Base-by-base conservation (phyloP, 108 stramenopile genomes). In the Parietichytrium sp. region DNA sequence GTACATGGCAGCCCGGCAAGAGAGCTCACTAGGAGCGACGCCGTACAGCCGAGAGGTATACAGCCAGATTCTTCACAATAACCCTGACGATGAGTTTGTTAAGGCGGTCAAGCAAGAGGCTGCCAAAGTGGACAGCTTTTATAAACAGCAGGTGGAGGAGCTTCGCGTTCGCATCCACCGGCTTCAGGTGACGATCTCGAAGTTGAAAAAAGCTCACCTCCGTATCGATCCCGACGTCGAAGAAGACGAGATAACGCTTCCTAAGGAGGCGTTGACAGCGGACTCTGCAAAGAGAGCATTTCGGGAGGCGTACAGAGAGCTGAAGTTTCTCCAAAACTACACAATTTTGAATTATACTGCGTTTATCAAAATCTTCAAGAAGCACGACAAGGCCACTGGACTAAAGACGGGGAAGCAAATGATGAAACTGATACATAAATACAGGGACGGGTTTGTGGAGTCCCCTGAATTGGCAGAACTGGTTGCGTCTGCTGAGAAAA, bases 311-410 rank as follows among this genome's bases (percentile, higher is more conserved):
- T 96, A 98, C 83, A 94, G 93, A 78, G 97, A 98, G 83, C 84
- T 96, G 48, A 86, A 96, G 47, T 86, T 96, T 29, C 91, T 98
- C 42, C 95, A 98, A 81, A 96, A 95, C 38, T 98, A 89, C 81
- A 95, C 97, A 29, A 96, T 98, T 82, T 96, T 98, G 95, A 98
- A 95, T 15, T 96, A 95, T 82, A 96, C 95, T 81, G 90, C 91
- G 54, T 94, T 96, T 86, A 93, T 85, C 49, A 98, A 98, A 85
- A 96, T 96, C 52, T 86, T 98, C 52, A 98, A 98, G 90, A 98
- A 98, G 87, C 96, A 98, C 86, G 97, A 98, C 91, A 98, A 96
- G 83, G 87, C 91, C 45, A 95, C 95, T 3, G 93, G 94, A 55
- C 93, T 90, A 49, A 79, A 86, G 26, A 95, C 92, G 23, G 53